Evolutionary conservation across 2,329 filamentous ascomycete genomes (phyloP), one percentile per base, ranked within the genome.

Genomic region (Aspergillus piperis): DNA sequence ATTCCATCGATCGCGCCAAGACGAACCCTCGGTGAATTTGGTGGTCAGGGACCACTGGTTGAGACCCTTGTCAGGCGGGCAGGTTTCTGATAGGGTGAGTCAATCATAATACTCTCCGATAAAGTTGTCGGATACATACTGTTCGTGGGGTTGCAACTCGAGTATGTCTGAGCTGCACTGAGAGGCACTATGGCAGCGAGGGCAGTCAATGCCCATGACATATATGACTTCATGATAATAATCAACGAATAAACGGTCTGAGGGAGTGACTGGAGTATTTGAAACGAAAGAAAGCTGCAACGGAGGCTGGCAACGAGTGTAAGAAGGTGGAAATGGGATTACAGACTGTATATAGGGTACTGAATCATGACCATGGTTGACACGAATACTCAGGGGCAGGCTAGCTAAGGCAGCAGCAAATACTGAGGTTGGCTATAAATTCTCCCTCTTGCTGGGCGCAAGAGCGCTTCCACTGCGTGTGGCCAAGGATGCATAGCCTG

Each of bases 1-100:
- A 66, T 88, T 88, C 86, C 88, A 93, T 60, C 66, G 49, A 15
- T 86, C 80, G 47, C 75, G 82, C 59, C 27, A 30, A 82, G 87
- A 54, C 42, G 77, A 78, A 72, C 86, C 82, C 23, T 82, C 69
- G 17, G 78, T 82, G 64, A 78, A 77, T 60, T 78, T 75, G 58
- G 71, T 72, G 57, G 54, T 57, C 55, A 71, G 52, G 11, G 59
- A 65, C 8, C 66, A 68, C 21, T 66, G 62, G 49, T 87, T 85
- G 23, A 95, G 83, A 25, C 90, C 92, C 3, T 86, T 82, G 75
- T 96, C 84, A 47, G 86, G 74, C 0, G 90, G 86, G 73, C 92
- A 96, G 5, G 69, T 64, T 58, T 65, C 71, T 62, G 82, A 13
- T 15, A n/a, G 19, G 8, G 27, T n/a, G 1, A 36, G 27, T 38